These are phyloP conservation scores for Mycena vitilis DNA, from an alignment of 768 basidiomycete genomes.

Conservation along the genomic window DNA sequence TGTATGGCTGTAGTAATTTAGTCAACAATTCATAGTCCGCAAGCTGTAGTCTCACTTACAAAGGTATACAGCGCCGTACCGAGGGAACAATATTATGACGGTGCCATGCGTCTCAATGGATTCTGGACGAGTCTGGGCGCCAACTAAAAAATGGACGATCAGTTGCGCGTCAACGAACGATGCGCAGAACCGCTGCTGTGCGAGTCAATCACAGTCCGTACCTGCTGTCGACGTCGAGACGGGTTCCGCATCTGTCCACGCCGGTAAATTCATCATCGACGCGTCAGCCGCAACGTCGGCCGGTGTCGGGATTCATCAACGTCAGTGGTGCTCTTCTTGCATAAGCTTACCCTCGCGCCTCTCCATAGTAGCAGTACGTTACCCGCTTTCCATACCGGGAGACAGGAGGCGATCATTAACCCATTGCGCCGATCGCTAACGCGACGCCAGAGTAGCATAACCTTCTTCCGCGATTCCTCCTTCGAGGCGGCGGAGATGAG, in stretches of 20 bases:
- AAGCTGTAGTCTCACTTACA: too few relatives aligned
- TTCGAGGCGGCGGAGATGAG: not conserved
- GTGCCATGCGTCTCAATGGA: too few relatives aligned
- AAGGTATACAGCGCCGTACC: too few relatives aligned
- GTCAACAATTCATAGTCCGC: too few relatives aligned
- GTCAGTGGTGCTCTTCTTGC: not conserved
- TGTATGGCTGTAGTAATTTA: too few relatives aligned
- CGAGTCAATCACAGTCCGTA: too few relatives aligned
- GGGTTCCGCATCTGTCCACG: not conserved
- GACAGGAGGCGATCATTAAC: conserved; percentile 16
- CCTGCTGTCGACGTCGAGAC: not conserved
- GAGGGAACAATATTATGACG: too few relatives aligned
- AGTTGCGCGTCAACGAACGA: not conserved
- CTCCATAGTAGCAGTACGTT: too few relatives aligned
- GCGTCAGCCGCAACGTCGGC: not conserved
- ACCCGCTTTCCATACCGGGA: not conserved
- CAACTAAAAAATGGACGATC: too few relatives aligned
- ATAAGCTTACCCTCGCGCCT: too few relatives aligned
- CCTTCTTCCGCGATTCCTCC: not conserved
- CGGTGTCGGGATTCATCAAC: not conserved
- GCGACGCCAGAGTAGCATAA: not conserved
- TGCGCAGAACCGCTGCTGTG: not conserved
- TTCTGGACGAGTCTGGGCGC: too few relatives aligned
- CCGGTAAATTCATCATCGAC: not conserved
- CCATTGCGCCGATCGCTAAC: not conserved